Conservation (phyloP, 2,329 filamentous ascomycete genomes). For the Grosmannia clavigera region DNA sequence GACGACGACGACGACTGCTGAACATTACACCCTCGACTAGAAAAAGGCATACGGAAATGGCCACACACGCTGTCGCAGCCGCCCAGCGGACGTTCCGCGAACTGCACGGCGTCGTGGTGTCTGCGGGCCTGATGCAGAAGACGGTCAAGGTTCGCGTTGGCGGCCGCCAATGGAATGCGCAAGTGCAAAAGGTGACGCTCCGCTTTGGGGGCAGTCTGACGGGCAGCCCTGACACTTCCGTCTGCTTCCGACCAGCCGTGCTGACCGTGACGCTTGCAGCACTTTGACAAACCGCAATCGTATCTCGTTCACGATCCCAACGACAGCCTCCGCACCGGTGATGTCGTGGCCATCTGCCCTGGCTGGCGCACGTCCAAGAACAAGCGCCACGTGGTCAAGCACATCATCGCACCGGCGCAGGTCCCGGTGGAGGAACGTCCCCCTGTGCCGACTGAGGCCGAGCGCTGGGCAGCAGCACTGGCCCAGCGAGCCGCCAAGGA, state of each 20-base stretch:
- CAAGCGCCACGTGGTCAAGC: constrained; percentile 63
- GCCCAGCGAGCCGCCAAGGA: constrained; percentile 45
- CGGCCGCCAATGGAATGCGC: constrained; percentile 57
- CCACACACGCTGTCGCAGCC: constrained; percentile 20
- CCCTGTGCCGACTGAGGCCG: constrained; percentile 50
- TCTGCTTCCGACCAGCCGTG: no score
- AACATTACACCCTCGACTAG: background rate
- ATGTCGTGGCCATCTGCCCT: constrained; percentile 59
- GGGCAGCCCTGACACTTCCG: background rate
- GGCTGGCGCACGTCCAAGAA: constrained; percentile 52
- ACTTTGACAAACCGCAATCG: constrained; percentile 51
- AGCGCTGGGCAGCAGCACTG: constrained; percentile 44
- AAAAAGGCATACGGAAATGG: constrained; percentile 21
- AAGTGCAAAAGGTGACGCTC: constrained; percentile 52
- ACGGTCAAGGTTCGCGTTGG: constrained; percentile 69
- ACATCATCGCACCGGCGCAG: constrained; percentile 60
- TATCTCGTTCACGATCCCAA: constrained; percentile 70
- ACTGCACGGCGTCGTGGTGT: constrained; percentile 59
- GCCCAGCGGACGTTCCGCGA: constrained; percentile 35
- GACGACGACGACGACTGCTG: background rate
- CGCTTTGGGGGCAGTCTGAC: background rate
- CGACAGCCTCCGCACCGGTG: constrained; percentile 59
- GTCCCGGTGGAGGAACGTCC: constrained; percentile 50
- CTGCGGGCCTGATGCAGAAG: constrained; percentile 64
- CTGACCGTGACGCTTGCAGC: constrained; percentile 25